phyloP scores from a whole-genome alignment of 1,284 basidiomycete species.

The Singerocomus inundabilis region DNA sequence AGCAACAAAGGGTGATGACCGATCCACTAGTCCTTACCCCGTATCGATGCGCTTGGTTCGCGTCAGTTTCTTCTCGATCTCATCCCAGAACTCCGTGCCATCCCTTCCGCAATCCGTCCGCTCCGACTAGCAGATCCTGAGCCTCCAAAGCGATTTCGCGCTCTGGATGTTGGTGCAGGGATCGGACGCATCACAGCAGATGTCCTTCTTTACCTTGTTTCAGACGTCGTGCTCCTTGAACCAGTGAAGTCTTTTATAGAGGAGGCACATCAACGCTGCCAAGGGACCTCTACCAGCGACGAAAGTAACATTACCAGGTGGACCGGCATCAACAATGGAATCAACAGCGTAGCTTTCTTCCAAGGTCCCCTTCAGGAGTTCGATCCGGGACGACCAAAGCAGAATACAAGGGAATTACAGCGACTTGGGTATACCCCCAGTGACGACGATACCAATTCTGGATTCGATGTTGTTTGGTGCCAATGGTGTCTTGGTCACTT shows the following conservation, averaged over 20 bases:
- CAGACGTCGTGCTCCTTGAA: conserved; percentile 85
- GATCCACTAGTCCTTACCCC: conserved; percentile 69
- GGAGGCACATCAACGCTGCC: conserved; percentile 60
- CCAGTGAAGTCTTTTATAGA: conserved; percentile 77
- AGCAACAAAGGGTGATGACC: neutral
- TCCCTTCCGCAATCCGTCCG: conserved; percentile 57
- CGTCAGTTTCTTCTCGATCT: conserved; percentile 82
- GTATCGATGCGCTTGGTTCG: conserved; percentile 85
- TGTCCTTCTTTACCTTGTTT: conserved; percentile 81
- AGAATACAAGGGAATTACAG: conserved; percentile 46
- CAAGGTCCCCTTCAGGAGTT: conserved; percentile 77
- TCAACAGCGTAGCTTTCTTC: conserved; percentile 81
- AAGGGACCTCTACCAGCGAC: conserved; percentile 20
- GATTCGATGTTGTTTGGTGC: conserved; percentile 86
- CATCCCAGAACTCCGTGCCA: conserved; percentile 72
- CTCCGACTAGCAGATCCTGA: conserved; percentile 15
- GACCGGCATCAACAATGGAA: conserved; percentile 62
- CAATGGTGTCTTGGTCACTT: conserved; percentile 96
- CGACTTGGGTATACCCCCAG: conserved; percentile 55
- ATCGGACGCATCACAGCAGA: conserved; percentile 88
- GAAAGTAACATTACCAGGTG: conserved; percentile 41
- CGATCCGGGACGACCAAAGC: conserved; percentile 56
- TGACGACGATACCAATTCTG: conserved; percentile 46
- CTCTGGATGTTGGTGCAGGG: conserved; percentile 88
- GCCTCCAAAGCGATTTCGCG: conserved; percentile 50